Conservation (phyloP, 2,329 filamentous ascomycete genomes). For the Blumeria hordei region DNA sequence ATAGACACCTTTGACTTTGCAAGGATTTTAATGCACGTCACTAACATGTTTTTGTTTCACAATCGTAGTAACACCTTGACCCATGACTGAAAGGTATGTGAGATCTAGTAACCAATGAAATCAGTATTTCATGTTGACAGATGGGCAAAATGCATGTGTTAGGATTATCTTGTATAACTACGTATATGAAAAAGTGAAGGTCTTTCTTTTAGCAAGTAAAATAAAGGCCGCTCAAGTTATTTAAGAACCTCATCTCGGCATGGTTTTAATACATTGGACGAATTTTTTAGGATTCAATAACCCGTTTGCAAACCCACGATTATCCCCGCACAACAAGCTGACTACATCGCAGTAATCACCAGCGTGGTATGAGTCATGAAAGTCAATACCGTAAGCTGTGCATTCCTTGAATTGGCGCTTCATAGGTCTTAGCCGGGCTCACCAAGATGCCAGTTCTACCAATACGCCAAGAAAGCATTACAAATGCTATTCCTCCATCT, state of each 20-base stretch:
- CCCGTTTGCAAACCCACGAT: constrained; percentile 8
- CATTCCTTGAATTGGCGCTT: background rate
- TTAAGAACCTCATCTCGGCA: background rate
- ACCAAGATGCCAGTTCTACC: constrained; percentile 33
- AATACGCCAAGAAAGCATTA: constrained; percentile 27
- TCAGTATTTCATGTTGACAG: too few relatives aligned
- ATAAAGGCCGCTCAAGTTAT: too few relatives aligned
- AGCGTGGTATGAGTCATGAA: constrained; percentile 12
- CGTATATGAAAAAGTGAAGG: too few relatives aligned
- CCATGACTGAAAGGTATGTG: too few relatives aligned
- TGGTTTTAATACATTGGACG: constrained; percentile 12
- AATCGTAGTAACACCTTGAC: too few relatives aligned
- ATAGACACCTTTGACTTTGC: too few relatives aligned
- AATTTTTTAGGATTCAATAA: constrained; percentile 12
- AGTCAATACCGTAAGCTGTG: constrained; percentile 9
- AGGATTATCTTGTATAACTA: too few relatives aligned
- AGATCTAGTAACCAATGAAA: too few relatives aligned
- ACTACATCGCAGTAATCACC: constrained; percentile 6
- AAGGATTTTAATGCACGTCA: too few relatives aligned
- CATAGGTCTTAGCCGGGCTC: background rate
- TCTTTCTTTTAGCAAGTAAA: too few relatives aligned
- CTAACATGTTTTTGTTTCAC: too few relatives aligned
- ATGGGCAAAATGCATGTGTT: too few relatives aligned
- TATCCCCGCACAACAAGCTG: constrained; percentile 1
- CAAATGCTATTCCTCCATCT: constrained; percentile 45